Evolutionary conservation across 441 rosid genomes (phyloP), one percentile per base, ranked within the genome.

Genomic region (Adansonia madagascariensis): DNA sequence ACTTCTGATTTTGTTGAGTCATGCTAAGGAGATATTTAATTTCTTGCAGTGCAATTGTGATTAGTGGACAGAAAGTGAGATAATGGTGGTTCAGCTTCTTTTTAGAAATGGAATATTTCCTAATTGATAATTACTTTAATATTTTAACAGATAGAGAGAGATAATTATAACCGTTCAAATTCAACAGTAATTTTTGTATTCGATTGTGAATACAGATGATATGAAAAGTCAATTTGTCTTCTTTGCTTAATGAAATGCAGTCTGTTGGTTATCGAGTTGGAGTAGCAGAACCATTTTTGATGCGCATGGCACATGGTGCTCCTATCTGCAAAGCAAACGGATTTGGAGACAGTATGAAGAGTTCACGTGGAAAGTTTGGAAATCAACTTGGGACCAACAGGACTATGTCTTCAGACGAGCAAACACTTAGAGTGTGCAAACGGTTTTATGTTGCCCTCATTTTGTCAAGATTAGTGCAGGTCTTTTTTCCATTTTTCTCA

Each of bases 281-380:
- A 83, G 99, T 94, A 74, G 85, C 85, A 31, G 99, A 97, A 84
- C 97, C 98, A 27, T 94, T 92, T 86, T 88, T 97, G 86, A 97
- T 94, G 99, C 98, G 98, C 81, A 94, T 94, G 98, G 99, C 98
- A 53, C 99, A 97, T 88, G 98, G 98, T 80, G 99, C 93, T 80
- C 94, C 95, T 56, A 80, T 90, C 76, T 91, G 86, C 65, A 73
- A 76, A 55, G 71, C 84, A 77, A 87, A 84, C 71, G 89, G 81
- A 83, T 80, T 84, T 66, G 85, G 85, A 47, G 88, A 85, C 71
- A 75, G 78, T 50, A 70, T 77, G 63, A 92, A 81, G 79, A 88
- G 77, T 62, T 69, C 84, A 74, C 81, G 60, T 73, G 88, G 85
- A 73, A 89, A 91, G 83, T 79, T 76, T 78, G 88, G 80, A 76